Evolutionary conservation across 257 asterid species (phyloP), one percentile per base, ranked within the genome.

Genomic region (Solanum virginianum): DNA sequence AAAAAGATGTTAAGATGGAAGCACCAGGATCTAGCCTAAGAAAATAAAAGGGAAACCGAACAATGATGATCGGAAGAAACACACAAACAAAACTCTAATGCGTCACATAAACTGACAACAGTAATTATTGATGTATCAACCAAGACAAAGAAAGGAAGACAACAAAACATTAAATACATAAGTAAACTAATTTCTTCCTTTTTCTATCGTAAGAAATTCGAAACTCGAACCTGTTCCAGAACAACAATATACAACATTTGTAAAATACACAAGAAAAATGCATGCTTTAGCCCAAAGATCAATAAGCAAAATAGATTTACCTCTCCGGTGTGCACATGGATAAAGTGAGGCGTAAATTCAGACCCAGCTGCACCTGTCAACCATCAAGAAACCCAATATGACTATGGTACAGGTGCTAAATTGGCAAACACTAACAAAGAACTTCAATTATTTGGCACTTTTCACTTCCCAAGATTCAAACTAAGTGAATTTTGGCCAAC

Each of bases 261-360:
- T 45, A 49, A 47, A 65, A 83, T 20, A 83, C 59, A 82, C 29
- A 63, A 22, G 4, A 17, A 80, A 22, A 29, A 18, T 29, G 53
- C 29, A 55, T 18, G 43, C 72, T 65, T 26, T 65, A 26, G 20
- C 39, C 11, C 11, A 49, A 79, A 80, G 47, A 41, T 63, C 53
- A 29, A 80, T 29, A 39, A 57, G 54, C 10, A 81, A 41, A 20
- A 39, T 7, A 69, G 17, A 32, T 26, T 74, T 85, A 90, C 93
- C 91, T 91, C 90, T 14, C 93, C 93, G 10, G 86, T 71, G 60
- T 86, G 80, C 55, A 91, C 93, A 3, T 82, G 87, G 51, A 91
- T 91, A 12, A 91, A 85, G 54, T 91, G 92, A 0, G 91, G 91
- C 6, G 89, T 89, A 83, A 89, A 89, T 24, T 89, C 91, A 79